Evolutionary conservation across 345 rosid species (phyloP), one percentile per base, ranked within the genome.

Genomic region (Cochlearia excelsa): DNA sequence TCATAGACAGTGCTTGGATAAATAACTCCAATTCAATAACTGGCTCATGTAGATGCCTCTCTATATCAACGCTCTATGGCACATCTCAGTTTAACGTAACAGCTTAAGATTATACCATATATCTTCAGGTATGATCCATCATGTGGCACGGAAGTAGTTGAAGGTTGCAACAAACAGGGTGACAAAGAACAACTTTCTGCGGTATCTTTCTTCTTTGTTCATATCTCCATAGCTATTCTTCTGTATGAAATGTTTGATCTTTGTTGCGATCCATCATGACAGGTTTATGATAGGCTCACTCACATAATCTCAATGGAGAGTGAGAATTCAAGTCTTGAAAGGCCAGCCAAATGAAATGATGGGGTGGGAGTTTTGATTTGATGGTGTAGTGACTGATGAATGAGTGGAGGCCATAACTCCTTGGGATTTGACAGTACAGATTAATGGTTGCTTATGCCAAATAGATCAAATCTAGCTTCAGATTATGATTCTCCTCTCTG

Each of bases 251-350:
- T 30, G 29, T 52, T 3, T 45, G 16, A 7, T 10, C n/a, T 39
- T 53, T 1, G 56, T 39, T 53, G 61, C 55, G 38, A 30, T 68
- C 45, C 23, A 8, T 46, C 55, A 10, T 16, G 43, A 57, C 88
- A 88, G 98, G 96, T 92, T 26, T 66, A 84, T 43, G 82, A 77
- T 57, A 80, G 98, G 79, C 90, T 92, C 63, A 79, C 86, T 70
- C 79, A 81, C 53, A 79, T 92, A 33, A 80, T 88, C 74, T 78
- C 84, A 42, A 80, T 86, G 84, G 96, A 92, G 76, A 77, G 82
- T 54, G 84, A 92, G 69, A 80, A 81, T 72, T 82, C 95, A 35
- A 77, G 79, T 75, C 72, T 80, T 49, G 73, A 57, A 2, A 73
- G 69, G 62, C 71, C 78, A 26, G 38, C 63, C 46, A 41, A 54